Evolutionary conservation across 2,329 filamentous ascomycete genomes (phyloP).

Genomic region (Ophiostoma sp.): DNA sequence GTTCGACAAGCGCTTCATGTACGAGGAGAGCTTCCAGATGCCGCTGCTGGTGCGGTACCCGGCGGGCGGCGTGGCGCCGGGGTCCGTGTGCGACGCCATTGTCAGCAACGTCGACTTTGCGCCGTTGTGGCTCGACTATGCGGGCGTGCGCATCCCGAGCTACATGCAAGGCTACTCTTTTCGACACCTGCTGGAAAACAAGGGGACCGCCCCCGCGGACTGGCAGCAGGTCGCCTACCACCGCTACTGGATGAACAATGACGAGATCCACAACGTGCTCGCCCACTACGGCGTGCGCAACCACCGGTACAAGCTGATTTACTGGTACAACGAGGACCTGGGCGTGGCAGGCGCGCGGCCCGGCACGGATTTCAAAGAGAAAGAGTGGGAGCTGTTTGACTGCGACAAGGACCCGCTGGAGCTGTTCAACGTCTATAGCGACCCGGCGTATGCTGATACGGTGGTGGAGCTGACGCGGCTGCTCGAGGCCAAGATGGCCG

Average conservation of each 20-base stretch:
- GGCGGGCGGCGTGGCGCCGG: slow-evolving; percentile 39
- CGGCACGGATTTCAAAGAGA: slow-evolving; percentile 40
- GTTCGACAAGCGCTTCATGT: slow-evolving; percentile 61
- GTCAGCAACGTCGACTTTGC: slow-evolving; percentile 54
- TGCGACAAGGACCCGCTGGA: slow-evolving; percentile 52
- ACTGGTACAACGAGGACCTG: slow-evolving; percentile 56
- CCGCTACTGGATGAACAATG: slow-evolving; percentile 58
- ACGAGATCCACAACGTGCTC: slow-evolving; percentile 50
- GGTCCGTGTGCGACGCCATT: slow-evolving; percentile 40
- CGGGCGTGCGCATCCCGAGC: slow-evolving; percentile 44
- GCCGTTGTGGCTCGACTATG: slow-evolving; percentile 50
- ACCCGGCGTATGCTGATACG: neutral
- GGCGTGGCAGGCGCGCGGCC: slow-evolving; percentile 47
- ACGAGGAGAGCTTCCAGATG: slow-evolving; percentile 59
- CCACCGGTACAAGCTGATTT: slow-evolving; percentile 56
- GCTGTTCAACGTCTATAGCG: slow-evolving; percentile 47
- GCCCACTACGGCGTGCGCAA: slow-evolving; percentile 55
- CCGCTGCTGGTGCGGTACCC: slow-evolving; percentile 53
- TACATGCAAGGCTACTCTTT: slow-evolving; percentile 3
- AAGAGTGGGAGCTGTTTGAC: slow-evolving; percentile 58
- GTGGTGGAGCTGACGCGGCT: neutral
- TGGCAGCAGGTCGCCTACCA: slow-evolving; percentile 32
- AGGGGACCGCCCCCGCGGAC: neutral
- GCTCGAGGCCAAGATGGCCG: neutral
- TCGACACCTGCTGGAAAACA: neutral